Percentiles rank a stretch among this genome's conserved stretches.
Conservation (phyloP, 2,329 filamentous ascomycete species). For the Ophiostoma novo-ulmi region DNA sequence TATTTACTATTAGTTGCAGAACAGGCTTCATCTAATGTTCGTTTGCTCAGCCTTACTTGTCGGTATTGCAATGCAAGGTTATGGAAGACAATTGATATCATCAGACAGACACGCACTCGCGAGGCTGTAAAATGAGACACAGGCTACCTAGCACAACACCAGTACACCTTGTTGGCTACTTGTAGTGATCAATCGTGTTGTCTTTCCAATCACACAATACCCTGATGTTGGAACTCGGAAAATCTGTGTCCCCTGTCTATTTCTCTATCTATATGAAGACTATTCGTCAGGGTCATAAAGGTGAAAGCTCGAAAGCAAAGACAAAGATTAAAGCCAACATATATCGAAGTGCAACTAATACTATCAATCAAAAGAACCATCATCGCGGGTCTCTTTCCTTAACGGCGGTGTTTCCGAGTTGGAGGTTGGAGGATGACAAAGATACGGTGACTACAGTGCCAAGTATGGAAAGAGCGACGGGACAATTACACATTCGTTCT, state of each 20-base stretch:
- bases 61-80: neutral
- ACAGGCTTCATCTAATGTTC: neutral
- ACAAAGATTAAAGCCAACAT: no score
- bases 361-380: neutral
- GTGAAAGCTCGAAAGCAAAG: no score
- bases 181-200: neutral
- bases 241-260: no score
- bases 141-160: neutral
- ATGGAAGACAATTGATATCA: neutral
- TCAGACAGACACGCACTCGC: neutral
- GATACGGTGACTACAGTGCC: neutral
- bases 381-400: neutral
- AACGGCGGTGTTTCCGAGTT: neutral
- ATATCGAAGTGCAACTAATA: no score
- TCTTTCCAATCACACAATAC: no score
- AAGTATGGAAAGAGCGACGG: neutral
- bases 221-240: no score
- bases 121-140: neutral
- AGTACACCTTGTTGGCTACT: neutral
- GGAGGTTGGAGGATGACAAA: neutral
- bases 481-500: constrained; percentile 4
- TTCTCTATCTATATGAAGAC: no score
- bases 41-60: neutral
- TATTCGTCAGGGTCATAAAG: no score
- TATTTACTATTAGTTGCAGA: neutral